A percentile compares a stretch with the other conserved stretches of the same genome.
Conservation (phyloP, 1,284 basidiomycete genomes). For the Porogramme epimiltina region DNA sequence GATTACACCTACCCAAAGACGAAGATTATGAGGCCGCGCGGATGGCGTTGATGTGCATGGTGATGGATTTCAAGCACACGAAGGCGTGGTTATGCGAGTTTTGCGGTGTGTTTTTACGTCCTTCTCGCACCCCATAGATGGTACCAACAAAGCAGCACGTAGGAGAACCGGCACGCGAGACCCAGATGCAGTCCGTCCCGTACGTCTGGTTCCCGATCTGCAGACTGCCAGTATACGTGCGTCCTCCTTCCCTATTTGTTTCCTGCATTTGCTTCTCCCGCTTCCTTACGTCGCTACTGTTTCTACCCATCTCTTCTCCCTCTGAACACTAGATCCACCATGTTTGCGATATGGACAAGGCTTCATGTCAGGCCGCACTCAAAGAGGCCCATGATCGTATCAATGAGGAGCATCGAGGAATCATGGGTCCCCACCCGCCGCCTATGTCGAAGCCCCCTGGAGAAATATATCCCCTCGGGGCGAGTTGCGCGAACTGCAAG, state of each 20-base stretch:
- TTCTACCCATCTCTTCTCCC: not conserved
- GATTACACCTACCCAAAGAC: slow-evolving; percentile 15
- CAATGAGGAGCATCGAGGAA: slow-evolving; percentile 6
- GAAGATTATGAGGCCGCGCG: slow-evolving; percentile 5
- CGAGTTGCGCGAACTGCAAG: slow-evolving; percentile 13
- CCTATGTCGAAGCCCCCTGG: slow-evolving; percentile 5
- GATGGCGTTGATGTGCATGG: slow-evolving; percentile 5
- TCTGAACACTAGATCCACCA: slow-evolving; percentile 9
- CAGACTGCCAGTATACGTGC: slow-evolving; percentile 12
- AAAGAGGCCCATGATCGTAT: slow-evolving; percentile 5
- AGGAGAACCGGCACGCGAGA: slow-evolving; percentile 10
- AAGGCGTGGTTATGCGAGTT: slow-evolving; percentile 15
- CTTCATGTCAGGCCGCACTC: slow-evolving; percentile 4
- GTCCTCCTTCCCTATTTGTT: not conserved
- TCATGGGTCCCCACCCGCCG: slow-evolving; percentile 9
- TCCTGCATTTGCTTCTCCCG: not conserved
- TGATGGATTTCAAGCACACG: slow-evolving; percentile 13
- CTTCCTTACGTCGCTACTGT: not conserved
- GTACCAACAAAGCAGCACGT: not conserved
- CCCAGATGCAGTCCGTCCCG: slow-evolving; percentile 10
- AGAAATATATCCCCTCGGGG: slow-evolving; percentile 11
- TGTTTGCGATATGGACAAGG: slow-evolving; percentile 13
- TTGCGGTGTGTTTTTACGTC: not conserved
- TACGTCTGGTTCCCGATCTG: slow-evolving; percentile 7
- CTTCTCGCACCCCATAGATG: not conserved